Base-by-base conservation (phyloP, 129 eudicot species). In the Centella asiatica region DNA sequence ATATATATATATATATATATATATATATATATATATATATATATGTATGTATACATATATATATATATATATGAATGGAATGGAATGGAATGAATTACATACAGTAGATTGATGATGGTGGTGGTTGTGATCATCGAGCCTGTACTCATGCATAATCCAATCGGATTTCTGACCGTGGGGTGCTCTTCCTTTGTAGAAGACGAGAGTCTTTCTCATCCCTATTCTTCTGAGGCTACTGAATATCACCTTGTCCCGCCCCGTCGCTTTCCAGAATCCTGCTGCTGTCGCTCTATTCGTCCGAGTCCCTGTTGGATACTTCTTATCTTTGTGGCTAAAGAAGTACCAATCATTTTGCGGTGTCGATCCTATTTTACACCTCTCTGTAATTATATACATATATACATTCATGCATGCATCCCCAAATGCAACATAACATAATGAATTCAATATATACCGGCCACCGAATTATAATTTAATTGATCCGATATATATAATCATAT, bases 231-330 rank as follows among this genome's bases (percentile, higher is more conserved):
- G 57, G 73, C 75, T 77, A 61, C 94, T 81, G 17, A 70, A 75
- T 40, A 88, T 82, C 9, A 77, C 87, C 74, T 88, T 88, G 61
- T 88, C 96, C 0, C 94, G 74, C 18, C 96, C 96, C 0, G 96
- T 88, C 25, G 96, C 96, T 78, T 88, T 88, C 96, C 96, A 88
- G 56, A 88, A 85, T 27, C 96, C 94, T 13, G 87, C 89, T 0
- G 85, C 78, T 0, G 96, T 88, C 8, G 96, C 94, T 1, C 96
- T 84, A 33, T 88, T 88, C 0, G 96, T 88, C n/a, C 96, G 76
- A 1, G 90, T 85, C 18, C 96, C 94, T 0, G 87, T 85, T 4
- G 96, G 96, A 70, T 88, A 88, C 66, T 88, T 88, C 78, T 88
- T 88, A 64, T 88, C 96, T 54, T 88, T 85, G 74, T 88, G 96